Evolutionary conservation across 768 basidiomycete species (phyloP), one percentile per base, ranked within the genome.

Genomic region (Flagelloscypha sp.): DNA sequence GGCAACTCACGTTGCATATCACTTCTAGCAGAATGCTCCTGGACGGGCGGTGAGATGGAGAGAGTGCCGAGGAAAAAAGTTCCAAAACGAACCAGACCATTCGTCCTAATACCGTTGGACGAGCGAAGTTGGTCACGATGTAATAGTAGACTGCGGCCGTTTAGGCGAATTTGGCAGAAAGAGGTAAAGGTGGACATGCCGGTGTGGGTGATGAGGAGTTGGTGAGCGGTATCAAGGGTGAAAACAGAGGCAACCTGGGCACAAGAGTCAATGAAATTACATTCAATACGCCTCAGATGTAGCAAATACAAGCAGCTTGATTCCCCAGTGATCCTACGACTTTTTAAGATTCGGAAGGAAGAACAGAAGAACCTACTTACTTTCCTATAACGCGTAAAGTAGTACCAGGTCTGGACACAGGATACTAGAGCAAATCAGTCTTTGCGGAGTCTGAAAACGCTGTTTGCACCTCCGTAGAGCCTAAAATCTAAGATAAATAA

Each of bases 11-110:
- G 45, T 72, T 75, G 50, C 74, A 74, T 23, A 75, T 47, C 9
- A 76, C 73, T 53, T 76, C 74, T 15, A 72, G 62, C 30, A 75
- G 49, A 30, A 75, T 64, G 37, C 72, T 74, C 69, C 74, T 76
- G 31, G 7, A 33, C 10, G 17, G 23, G n/a, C n/a, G n/a, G n/a
- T n/a, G n/a, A 16, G 18, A 24, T 10, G 13, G 4, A 41, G 23
- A 35, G 27, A 32, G 24, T 22, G 33, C 27, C 22, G 28, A 19
- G 25, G 7, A 23, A n/a, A 27, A 29, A 12, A 24, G 17, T n/a
- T 24, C 30, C 32, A 11, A 30, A 17, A 54, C 66, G 18, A 42
- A 71, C 74, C 72, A 74, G 27, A 73, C 62, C 44, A 75, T 63
- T 27, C 54, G 35, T 4, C 48, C 46, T 22, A 74, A 53, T 19